Base-by-base conservation (phyloP, 164 flowering plant genomes). In the Cinnamomum chago region DNA sequence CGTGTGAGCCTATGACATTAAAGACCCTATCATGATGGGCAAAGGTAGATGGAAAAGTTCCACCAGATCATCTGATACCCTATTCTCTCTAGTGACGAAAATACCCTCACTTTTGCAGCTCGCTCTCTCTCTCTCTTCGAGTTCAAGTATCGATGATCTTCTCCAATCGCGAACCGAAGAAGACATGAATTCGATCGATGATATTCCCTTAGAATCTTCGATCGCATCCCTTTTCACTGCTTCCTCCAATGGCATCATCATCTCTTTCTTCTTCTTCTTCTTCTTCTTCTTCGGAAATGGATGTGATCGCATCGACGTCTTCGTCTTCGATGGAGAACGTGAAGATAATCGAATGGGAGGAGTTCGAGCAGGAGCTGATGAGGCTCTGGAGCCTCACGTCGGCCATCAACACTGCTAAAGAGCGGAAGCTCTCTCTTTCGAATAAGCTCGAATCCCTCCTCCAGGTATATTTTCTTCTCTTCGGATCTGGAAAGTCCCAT, bases 351-450 rank as follows among this genome's bases (percentile, higher is more conserved):
- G 82, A 91, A 65, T 94, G 98, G 98, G 98, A 91, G 72, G 98
- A 95, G 76, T 87, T 81, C 79, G 89, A 92, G 74, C 93, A 89
- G 52, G 98, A 92, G 81, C 84, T 90, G 9, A 90, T 90, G 9
- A 82, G 97, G 20, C 73, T 95, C 20, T 85, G 87, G 77, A 95
- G 99, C 79, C 90, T 95, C 33, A 87, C 97, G 3, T 88, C 93
- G 4, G 94, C 96, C 2, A 78, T 90, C 71, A 77, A 79, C 13
- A 87, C 88, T 77, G 86, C 94, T 68, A 80, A 87, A 67, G 83
- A 85, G 67, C 83, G 79, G 75, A 92, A 92, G 76, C 71, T 35
- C 24, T 27, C 62, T 27, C 88, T 93, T 51, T 76, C 88, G 50
- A 73, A 76, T 27, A 89, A 79, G 65, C 90, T 95, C 65, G 80